Evolutionary conservation across 257 asterid genomes (phyloP).

Genomic region (Anisodus tanguticus): DNA sequence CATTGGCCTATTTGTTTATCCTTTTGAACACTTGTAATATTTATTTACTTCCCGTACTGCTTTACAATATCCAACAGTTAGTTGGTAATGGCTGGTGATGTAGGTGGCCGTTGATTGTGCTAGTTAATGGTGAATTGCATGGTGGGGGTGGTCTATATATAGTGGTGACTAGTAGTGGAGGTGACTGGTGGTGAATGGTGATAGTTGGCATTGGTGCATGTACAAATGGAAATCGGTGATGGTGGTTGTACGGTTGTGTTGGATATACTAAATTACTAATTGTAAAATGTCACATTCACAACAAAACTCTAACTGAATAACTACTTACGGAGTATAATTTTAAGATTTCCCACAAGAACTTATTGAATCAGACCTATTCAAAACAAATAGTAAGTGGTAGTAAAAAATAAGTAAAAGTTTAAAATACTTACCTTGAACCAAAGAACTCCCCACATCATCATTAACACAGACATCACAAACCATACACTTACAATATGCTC

Average conservation of each 20-base stretch:
- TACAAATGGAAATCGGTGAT: too few relatives aligned
- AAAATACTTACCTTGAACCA: conserved; percentile 23
- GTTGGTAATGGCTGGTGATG: background rate
- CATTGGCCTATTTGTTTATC: too few relatives aligned
- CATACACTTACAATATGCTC: conserved; percentile 12
- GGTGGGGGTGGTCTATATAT: background rate
- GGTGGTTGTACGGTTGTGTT: background rate
- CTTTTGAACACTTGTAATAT: too few relatives aligned
- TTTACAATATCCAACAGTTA: too few relatives aligned
- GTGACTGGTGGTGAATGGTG: background rate
- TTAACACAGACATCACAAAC: conserved; percentile 3
- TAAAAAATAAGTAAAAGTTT: background rate
- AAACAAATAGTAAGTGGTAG: background rate
- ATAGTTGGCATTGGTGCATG: background rate
- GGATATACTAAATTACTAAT: background rate
- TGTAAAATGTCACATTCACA: background rate
- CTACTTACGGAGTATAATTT: background rate
- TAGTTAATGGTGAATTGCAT: background rate
- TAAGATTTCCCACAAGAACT: background rate
- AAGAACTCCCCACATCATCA: conserved; percentile 31
- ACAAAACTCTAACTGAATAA: background rate
- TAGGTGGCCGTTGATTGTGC: background rate
- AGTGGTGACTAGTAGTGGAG: background rate
- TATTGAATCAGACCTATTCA: background rate
- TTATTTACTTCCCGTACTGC: too few relatives aligned